Conservation (phyloP, 2,329 filamentous ascomycete species). For the Hymenoscyphus repandus region DNA sequence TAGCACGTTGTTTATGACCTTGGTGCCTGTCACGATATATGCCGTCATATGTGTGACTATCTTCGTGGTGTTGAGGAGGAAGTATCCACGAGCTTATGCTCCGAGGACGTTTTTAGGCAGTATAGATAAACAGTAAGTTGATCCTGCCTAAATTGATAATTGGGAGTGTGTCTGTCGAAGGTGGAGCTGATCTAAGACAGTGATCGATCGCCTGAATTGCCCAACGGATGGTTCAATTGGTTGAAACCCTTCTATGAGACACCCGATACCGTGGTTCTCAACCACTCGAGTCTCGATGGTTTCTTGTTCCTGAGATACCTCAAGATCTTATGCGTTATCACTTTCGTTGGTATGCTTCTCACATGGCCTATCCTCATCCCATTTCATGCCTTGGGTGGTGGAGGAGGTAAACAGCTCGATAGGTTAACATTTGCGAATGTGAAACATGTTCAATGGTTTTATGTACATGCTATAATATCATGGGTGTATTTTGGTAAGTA, state of each 20-base stretch:
- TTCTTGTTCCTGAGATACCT: slow-evolving; percentile 63
- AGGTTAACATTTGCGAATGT: slow-evolving; percentile 57
- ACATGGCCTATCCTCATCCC: slow-evolving; percentile 63
- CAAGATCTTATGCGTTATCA: slow-evolving; percentile 55
- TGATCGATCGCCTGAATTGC: slow-evolving; percentile 29
- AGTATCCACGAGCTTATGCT: slow-evolving; percentile 48
- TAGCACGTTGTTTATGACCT: slow-evolving; percentile 42
- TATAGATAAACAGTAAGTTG: slow-evolving; percentile 43
- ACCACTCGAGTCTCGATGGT: slow-evolving; percentile 61
- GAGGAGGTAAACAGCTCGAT: slow-evolving; percentile 48
- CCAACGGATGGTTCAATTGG: slow-evolving; percentile 34
- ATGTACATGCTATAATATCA: slow-evolving; percentile 54
- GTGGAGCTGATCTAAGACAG: slow-evolving; percentile 16
- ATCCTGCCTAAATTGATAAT: too few species aligned
- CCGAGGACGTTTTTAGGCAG: slow-evolving; percentile 48
- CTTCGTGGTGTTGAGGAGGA: slow-evolving; percentile 46
- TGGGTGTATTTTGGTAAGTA: slow-evolving; percentile 53
- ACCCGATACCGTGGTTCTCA: slow-evolving; percentile 42
- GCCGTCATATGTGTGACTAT: slow-evolving; percentile 44
- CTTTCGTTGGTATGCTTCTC: slow-evolving; percentile 54
- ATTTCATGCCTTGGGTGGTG: slow-evolving; percentile 57
- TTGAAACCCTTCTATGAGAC: slow-evolving; percentile 30
- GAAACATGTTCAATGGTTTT: slow-evolving; percentile 44
- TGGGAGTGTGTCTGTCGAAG: background rate
- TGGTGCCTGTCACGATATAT: slow-evolving; percentile 47